Evolutionary conservation across 2,329 filamentous ascomycete genomes (phyloP).

Genomic region (Fusarium continuum): DNA sequence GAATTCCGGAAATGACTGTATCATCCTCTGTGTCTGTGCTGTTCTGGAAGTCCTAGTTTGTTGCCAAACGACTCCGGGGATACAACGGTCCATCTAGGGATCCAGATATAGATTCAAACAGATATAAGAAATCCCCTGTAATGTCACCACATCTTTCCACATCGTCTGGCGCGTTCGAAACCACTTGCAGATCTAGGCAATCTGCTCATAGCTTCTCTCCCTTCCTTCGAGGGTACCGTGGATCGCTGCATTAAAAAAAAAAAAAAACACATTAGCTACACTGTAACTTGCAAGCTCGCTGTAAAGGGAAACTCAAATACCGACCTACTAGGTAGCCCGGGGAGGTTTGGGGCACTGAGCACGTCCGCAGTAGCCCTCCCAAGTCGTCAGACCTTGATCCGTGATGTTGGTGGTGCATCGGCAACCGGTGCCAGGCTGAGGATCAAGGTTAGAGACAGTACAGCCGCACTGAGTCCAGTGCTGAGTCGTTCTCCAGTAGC

Average conservation of each 20-base stretch:
- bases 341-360: constrained; percentile 46
- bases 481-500: constrained; percentile 47
- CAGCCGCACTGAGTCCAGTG: constrained; percentile 48
- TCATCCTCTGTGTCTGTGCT: constrained; percentile 37
- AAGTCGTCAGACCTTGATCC: constrained; percentile 44
- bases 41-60: constrained; percentile 28
- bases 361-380: constrained; percentile 48
- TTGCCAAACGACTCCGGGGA: constrained; percentile 31
- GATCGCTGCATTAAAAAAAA: constrained; percentile 22
- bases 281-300: neutral
- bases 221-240: constrained; percentile 34
- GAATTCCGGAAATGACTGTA: constrained; percentile 33
- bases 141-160: neutral
- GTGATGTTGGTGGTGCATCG: constrained; percentile 36
- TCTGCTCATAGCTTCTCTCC: constrained; percentile 37
- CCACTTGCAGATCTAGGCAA: constrained; percentile 1
- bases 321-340: constrained; percentile 38
- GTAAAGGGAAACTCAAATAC: constrained; percentile 27
- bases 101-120: constrained; percentile 20
- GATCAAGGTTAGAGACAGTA: constrained; percentile 30
- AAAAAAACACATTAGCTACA: constrained; percentile 18
- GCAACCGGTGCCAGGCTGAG: constrained; percentile 47
- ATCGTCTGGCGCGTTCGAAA: neutral
- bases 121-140: constrained; percentile 8
- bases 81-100: constrained; percentile 33